Evolutionary conservation across 2,329 filamentous ascomycete species (phyloP), one percentile per base, ranked within the genome.

Genomic region (Venturia aucupariae): DNA sequence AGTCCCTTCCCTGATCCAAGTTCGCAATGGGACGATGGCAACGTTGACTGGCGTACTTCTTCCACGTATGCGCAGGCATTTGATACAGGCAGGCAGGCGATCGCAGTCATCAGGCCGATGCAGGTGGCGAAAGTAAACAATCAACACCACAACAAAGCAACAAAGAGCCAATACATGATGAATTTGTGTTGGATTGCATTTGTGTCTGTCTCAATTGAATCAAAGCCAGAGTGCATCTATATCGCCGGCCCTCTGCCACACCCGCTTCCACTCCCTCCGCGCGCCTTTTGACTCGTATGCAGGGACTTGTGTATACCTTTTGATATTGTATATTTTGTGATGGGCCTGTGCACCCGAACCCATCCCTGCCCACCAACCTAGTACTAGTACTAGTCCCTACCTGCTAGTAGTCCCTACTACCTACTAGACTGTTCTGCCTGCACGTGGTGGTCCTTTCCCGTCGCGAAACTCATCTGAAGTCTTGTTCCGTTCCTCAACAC

Each of bases 391-490:
- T n/a, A n/a, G n/a, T n/a, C n/a, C n/a, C n/a, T n/a, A n/a, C n/a
- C n/a, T n/a, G n/a, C n/a, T n/a, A n/a, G n/a, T n/a, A n/a, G n/a
- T n/a, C n/a, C n/a, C n/a, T n/a, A n/a, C n/a, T n/a, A n/a, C n/a
- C n/a, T n/a, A n/a, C n/a, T n/a, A n/a, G n/a, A n/a, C n/a, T n/a
- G n/a, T n/a, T n/a, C n/a, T n/a, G n/a, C n/a, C 51, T 27, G 27
- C 51, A 57, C 51, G 51, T 57, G 51, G 51, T 27, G 22, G 51
- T 22, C 51, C 51, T 57, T 57, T 57, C 51, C 51, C 51, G 51
- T 57, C 51, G 51, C 51, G 51, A 57, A 57, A 57, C 27, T 57
- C 30, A 57, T 35, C 4, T 57, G 51, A 35, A 27, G 30, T 30
- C 51, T 54, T 35, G 27, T 57, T 30, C 51, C n/a, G 27, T 24